A percentile compares a stretch with the other conserved stretches of the same genome.
Evolutionary conservation across 345 rosid genomes (phyloP).

Genomic region (Arabis alpina): DNA sequence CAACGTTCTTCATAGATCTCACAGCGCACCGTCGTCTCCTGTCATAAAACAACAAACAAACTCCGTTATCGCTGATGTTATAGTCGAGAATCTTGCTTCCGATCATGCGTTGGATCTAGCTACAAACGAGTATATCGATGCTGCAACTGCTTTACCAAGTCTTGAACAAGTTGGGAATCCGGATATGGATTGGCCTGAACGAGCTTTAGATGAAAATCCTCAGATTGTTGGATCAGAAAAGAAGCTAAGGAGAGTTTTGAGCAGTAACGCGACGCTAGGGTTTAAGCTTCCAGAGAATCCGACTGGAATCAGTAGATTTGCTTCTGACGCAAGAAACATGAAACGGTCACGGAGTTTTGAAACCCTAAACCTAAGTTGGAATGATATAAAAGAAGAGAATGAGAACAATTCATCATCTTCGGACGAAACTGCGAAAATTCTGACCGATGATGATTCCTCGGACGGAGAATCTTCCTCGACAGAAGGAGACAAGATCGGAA

Average conservation of each 20-base stretch:
- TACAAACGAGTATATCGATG: constrained; percentile 46
- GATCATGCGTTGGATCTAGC: constrained; percentile 53
- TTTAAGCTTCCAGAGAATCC: constrained; percentile 51
- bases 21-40: constrained; percentile 94
- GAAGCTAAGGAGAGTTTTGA: constrained; percentile 69
- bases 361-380: constrained; percentile 53
- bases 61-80: constrained; percentile 70
- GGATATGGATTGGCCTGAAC: constrained; percentile 86
- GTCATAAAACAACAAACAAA: constrained; percentile 57
- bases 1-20: constrained; percentile 36
- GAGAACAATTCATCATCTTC: constrained; percentile 33
- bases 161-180: constrained; percentile 28
- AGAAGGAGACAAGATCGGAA: constrained; percentile 32
- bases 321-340: constrained; percentile 49
- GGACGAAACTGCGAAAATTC: constrained; percentile 58
- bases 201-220: constrained; percentile 72
- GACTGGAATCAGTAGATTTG: constrained; percentile 47
- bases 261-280: constrained; percentile 76
- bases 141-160: constrained; percentile 37
- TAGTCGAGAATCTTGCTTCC: constrained; percentile 42
- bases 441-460: constrained; percentile 42
- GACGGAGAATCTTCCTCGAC: constrained; percentile 40
- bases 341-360: constrained; percentile 77
- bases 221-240: constrained; percentile 58
- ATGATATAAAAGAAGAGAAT: constrained; percentile 48